Base-by-base conservation (phyloP, 2,329 filamentous ascomycete species). In the Pseudopyricularia cyperi region DNA sequence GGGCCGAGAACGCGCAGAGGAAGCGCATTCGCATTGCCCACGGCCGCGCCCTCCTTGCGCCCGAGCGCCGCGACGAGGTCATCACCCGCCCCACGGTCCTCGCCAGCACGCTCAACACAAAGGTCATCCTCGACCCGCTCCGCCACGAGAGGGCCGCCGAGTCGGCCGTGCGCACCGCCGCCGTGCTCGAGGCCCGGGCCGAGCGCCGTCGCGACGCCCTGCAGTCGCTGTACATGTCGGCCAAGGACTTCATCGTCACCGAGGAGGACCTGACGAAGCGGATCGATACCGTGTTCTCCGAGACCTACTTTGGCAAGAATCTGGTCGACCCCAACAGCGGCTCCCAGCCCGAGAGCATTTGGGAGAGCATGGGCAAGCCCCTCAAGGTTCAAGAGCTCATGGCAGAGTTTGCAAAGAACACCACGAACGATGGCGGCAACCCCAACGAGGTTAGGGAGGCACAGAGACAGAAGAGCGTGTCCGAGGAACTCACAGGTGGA, bases 191-290 rank as follows among this genome's bases (percentile, higher is more conserved):
- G 9, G 65, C 70, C 51, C 81, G 82, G 63, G 71, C 74, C 44
- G 74, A 82, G 53, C 73, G 75, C 51, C 79, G 85, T 50, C 75
- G 79, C 55, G 80, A 91, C 57, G 77, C 83, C 15, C 70, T 98
- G 30, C 88, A 95, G 68, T 82, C 87, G 54, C 77, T 98, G 12
- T 98, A 98, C 69, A 86, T 93, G 70, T 86, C 89, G 59, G 89
- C 93, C 5, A 79, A 85, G 26, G 73, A 80, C 37, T 98, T 97
- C 69, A 96, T 98, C 63, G 83, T 89, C 17, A 83, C 77, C 24
- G 89, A 95, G 65, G 70, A 76, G 50, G 84, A 95, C 65, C 77
- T 98, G 33, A 77, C 86, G 59, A 72, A 72, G 15, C 77, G 82
- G 57, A 83, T 96, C 53, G 85, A 94, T 22, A 70, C 75, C 56